Base-by-base conservation (phyloP, 2,329 filamentous ascomycete genomes). In the Fusarium sp. region DNA sequence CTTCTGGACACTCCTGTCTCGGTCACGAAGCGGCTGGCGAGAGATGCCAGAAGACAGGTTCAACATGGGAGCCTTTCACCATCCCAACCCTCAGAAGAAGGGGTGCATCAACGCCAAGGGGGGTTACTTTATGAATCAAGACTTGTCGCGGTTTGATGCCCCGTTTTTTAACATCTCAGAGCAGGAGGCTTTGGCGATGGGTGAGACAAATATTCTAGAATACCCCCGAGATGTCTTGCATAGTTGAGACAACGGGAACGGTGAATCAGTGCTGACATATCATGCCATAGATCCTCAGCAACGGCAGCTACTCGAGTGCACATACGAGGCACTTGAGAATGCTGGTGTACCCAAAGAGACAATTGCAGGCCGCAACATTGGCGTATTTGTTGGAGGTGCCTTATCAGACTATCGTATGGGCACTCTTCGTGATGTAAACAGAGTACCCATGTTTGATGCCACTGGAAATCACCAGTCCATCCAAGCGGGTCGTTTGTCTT, bases 301-400 rank as follows among this genome's bases (percentile, higher is more conserved):
- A 62, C 79, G 85, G 1, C 77, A 85, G 18, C 77, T 86, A 7
- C 78, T 87, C 2, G 85, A 87, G 72, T 85, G 83, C 63, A 82
- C 83, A 0, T 87, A 84, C 63, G 85, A 87, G 72, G 84, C 84
- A 0, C 76, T 87, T 9, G 85, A 87, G 68, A 85, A 82, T 61
- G 84, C 84, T 2, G 85, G 84, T 8, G 78, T 85, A 16, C 80
- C 83, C 7, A 83, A 82, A 70, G 81, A 84, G 27, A 70, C 74
- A 7, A 79, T 86, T 36, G 78, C 83, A 2, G 84, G 84, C 5
- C 79, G 80, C 58, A 79, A 84, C 44, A 82, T 84, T 25, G 84
- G 83, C 13, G 84, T 86, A 8, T 86, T 84, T 64, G 75, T 85
- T 7, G 85, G 84, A 6, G 81, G 81, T 10, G 80, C 79, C 4